Base-by-base conservation (phyloP, 352 stramenopile species). In the Thraustotheca clavata region DNA sequence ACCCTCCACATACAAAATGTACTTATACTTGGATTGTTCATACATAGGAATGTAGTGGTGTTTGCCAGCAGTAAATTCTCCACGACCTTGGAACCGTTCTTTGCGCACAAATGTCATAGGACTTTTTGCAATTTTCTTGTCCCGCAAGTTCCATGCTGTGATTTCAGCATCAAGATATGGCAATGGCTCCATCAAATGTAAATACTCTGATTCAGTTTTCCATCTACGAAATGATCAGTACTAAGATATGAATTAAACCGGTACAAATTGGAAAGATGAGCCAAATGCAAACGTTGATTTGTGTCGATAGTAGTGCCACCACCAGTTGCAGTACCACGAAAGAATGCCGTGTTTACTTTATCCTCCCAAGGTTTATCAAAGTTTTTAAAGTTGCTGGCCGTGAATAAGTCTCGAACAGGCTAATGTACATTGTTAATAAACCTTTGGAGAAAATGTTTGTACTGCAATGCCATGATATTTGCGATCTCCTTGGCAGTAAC, bases 11-110 rank as follows among this genome's bases (percentile, higher is more conserved):
- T 99, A 98, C 34, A 99, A 74, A 65, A 98, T 83, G 75, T 98
- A 98, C 76, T 99, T 96, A 78, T 97, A 99, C 69, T 86, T 94
- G 39, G 84, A 94, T 76, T 99, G 96, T 73, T 99, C 83, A 74
- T 99, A 99, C 73, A 99, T 98, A 11, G 96, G 94, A 22, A 98
- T 97, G 67, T 98, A 99, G 67, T 97, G 92, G 60, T 98, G 82
- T 46, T 81, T 88, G 49, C 89, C 93, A 66, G 96, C 96, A 36
- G 86, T 72, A 66, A 98, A 96, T 54, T 92, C 82, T 40, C 57
- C 57, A 27, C 57, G 57, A 27, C 57, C 57, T 33, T 52, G 14
- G 38, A 91, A 81, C 6, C 74, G 67, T 32, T 86, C 82, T 12
- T 82, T 76, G 48, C 80, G 80, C 47, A 99, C 60, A 73, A 95